These are phyloP conservation scores for Colletotrichum sp. DNA, from an alignment of 2,329 filamentous ascomycete genomes.

Conservation along the genomic window DNA sequence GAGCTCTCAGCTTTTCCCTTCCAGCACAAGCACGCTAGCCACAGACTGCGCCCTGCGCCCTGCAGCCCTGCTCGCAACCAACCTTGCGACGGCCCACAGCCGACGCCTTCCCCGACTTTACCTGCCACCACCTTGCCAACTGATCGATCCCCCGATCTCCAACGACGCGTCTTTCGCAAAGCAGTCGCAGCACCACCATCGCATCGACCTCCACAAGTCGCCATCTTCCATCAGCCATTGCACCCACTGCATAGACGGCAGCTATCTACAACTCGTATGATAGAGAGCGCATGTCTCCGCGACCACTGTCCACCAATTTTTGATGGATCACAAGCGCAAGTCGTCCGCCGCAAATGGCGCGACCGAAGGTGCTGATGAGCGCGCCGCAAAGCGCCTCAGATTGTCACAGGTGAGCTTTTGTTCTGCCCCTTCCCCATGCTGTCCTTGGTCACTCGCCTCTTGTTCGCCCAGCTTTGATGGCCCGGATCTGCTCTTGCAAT, in stretches of 20 bases:
- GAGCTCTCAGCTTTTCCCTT: not conserved
- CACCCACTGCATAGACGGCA: not conserved
- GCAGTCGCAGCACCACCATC: slow-evolving; percentile 12
- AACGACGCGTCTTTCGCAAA: slow-evolving; percentile 18
- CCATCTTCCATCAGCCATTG: not conserved
- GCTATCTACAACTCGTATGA: not conserved
- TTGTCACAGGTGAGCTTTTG: slow-evolving; percentile 49
- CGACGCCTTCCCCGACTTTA: not conserved
- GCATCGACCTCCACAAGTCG: not conserved
- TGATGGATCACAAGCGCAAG: slow-evolving; percentile 65
- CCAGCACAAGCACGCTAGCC: not conserved
- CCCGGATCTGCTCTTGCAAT: not conserved
- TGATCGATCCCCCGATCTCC: slow-evolving; percentile 5
- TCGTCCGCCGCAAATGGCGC: slow-evolving; percentile 48
- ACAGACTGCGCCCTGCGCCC: not conserved
- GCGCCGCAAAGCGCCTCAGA: slow-evolving; percentile 61
- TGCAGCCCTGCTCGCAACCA: slow-evolving; percentile 6
- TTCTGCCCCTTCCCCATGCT: slow-evolving; percentile 11
- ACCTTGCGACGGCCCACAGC: not conserved
- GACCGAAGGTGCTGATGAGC: slow-evolving; percentile 52
- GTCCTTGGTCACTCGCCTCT: not conserved
- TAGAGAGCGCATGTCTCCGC: slow-evolving; percentile 7
- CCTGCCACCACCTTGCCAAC: not conserved
- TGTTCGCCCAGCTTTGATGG: not conserved
- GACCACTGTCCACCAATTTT: not conserved